A percentile compares a stretch with the other conserved stretches of the same genome.
phyloP scores from a whole-genome alignment of 1,284 basidiomycete species.

The Ganoderma lingzhi region DNA sequence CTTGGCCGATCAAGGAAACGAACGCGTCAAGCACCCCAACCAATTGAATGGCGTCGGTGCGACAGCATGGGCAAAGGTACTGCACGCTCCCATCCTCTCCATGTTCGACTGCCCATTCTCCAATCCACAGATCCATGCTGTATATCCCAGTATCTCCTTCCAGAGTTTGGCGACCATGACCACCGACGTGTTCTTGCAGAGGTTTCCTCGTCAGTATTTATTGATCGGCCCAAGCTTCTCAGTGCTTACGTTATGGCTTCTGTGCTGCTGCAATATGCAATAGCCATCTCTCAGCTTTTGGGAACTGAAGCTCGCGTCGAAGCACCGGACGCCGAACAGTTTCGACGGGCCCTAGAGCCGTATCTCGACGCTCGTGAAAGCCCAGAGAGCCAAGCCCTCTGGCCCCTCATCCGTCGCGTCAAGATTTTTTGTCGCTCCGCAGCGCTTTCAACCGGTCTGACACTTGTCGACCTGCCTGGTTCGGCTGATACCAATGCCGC shows the following conservation, averaged over 20 bases:
- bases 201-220: background rate
- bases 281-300: background rate
- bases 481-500: background rate
- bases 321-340: background rate
- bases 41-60: background rate
- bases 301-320: background rate
- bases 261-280: background rate
- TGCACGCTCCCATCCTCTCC: background rate
- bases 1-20: background rate
- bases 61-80: constrained; percentile 1
- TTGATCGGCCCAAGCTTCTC: background rate
- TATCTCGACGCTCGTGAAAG: background rate
- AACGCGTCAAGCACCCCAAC: background rate
- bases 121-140: background rate
- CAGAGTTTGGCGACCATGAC: background rate
- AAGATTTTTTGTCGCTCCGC: background rate
- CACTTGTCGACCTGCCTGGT: background rate
- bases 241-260: background rate
- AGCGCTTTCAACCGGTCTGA: background rate
- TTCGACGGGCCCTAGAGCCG: background rate
- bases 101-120: background rate
- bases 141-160: background rate
- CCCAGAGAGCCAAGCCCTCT: background rate
- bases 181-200: background rate
- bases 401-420: background rate